A percentile compares a stretch with the other conserved stretches of the same genome.
These are phyloP conservation scores for Flaveria robusta DNA, from an alignment of 129 eudicot genomes.

Conservation along the genomic window DNA sequence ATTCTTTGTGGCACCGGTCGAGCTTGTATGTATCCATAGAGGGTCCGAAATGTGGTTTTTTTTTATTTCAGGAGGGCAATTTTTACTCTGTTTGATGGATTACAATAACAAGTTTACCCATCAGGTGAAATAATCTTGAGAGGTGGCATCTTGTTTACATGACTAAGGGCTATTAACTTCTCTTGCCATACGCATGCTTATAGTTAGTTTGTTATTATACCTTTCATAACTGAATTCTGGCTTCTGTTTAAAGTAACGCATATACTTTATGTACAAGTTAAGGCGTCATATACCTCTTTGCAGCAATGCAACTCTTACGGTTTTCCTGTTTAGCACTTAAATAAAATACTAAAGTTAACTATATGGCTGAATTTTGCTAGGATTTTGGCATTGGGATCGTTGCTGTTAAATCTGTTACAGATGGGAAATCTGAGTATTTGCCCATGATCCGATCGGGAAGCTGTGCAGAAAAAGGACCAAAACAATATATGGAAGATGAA, in stretches of 20 bases:
- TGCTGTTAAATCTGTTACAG: constrained; percentile 50
- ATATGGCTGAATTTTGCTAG: constrained; percentile 41
- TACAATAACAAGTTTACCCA: not conserved
- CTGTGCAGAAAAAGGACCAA: constrained; percentile 90
- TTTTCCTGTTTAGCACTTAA: not conserved
- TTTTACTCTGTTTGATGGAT: too few relatives aligned
- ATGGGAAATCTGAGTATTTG: constrained; percentile 51
- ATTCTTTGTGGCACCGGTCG: not conserved
- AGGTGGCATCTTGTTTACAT: not conserved
- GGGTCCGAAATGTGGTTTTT: not conserved
- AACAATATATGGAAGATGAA: constrained; percentile 87
- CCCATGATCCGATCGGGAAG: constrained; percentile 87
- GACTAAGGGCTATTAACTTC: not conserved
- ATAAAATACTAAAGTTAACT: constrained; percentile 22
- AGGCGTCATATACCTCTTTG: not conserved
- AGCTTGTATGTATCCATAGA: not conserved
- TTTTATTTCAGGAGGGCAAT: too few relatives aligned
- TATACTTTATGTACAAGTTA: constrained; percentile 2
- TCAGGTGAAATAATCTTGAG: not conserved
- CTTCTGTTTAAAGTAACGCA: not conserved
- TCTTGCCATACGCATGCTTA: not conserved
- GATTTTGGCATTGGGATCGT: constrained; percentile 48
- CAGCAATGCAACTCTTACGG: not conserved
- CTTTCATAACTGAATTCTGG: not conserved
- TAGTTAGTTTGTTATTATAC: not conserved